Conservation (phyloP, 768 basidiomycete genomes). For the Amanita pseudoporphyria region DNA sequence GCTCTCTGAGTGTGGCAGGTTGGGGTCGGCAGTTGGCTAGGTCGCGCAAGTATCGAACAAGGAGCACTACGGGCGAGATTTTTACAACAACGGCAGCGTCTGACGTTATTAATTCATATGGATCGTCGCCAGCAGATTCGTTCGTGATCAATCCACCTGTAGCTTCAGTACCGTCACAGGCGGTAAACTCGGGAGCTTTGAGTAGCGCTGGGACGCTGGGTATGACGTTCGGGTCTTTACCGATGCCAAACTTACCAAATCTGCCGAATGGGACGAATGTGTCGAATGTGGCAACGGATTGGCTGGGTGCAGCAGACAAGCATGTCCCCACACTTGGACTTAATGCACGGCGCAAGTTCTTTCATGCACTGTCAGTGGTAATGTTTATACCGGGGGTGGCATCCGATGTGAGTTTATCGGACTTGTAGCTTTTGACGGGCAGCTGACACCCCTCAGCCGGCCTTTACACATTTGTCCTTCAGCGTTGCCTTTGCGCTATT, state of each 20-base stretch:
- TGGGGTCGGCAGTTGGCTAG: constrained; percentile 90
- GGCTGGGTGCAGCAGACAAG: constrained; percentile 83
- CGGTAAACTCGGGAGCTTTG: constrained; percentile 9
- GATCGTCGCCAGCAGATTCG: background rate
- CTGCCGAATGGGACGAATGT: constrained; percentile 34
- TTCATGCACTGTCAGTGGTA: constrained; percentile 89
- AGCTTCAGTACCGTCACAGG: background rate
- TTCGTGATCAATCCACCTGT: constrained; percentile 2
- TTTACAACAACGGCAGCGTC: constrained; percentile 19
- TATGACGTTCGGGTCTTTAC: constrained; percentile 39
- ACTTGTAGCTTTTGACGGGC: constrained; percentile 7
- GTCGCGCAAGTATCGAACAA: constrained; percentile 54
- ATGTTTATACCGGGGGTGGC: constrained; percentile 97
- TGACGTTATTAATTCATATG: constrained; percentile 10
- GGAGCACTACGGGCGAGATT: constrained; percentile 31
- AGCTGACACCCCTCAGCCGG: constrained; percentile 51
- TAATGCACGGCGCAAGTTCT: constrained; percentile 93
- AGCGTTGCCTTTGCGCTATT: constrained; percentile 92
- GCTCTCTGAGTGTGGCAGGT: constrained; percentile 79
- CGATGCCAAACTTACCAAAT: constrained; percentile 41
- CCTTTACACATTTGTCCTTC: constrained; percentile 92
- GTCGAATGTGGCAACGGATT: constrained; percentile 49
- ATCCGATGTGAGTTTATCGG: constrained; percentile 61
- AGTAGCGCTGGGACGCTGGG: constrained; percentile 19
- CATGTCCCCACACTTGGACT: constrained; percentile 82